Base-by-base conservation (phyloP, 805 yeast genomes). In the Tetrapisispora namnaoensis region DNA sequence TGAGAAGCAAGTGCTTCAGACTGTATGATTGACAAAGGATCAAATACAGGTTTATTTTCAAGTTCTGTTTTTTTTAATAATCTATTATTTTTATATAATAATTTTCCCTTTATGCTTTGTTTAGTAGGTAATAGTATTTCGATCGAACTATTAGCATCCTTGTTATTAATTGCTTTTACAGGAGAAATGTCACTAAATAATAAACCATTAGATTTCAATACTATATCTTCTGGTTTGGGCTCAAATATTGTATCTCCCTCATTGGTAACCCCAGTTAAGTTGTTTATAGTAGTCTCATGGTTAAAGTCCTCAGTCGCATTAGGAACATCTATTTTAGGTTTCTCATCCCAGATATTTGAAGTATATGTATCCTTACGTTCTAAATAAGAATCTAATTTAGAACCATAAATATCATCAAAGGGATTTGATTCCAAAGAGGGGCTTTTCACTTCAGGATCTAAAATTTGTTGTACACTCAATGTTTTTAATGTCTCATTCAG, bases 31-130 rank as follows among this genome's bases (percentile, higher is more conserved):
- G 37, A 42, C 18, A 42, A 20, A 18, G 44, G 44, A 30, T 42
- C 44, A n/a, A 24, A n/a, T 10, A 11, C 10, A 6, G 20, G 14
- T 18, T 3, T 22, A 20, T 13, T 30, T 28, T 4, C 5, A 18
- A 18, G 20, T 4, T 30, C 35, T 17, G 21, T 30, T 18, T 42
- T 42, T 14, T 30, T 42, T 4, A 24, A 6, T 6, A 32, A 14
- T 13, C 32, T 42, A 18, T 42, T 42, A 42, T 42, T 42, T 14
- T 28, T 42, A 42, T 42, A 42, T 18, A 42, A 22, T n/a, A 42
- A 4, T 20, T 42, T 42, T 13, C 44, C 44, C 16, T 22, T 27
- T 18, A 22, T 28, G 14, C 11, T 42, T 32, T 42, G 44, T 50
- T 21, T 34, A 8, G 45, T 34, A 21, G 45, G 39, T n/a, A 39